Conservation (phyloP, 1,139 yeast genomes). For the Eremothecium cymbalariae region DNA sequence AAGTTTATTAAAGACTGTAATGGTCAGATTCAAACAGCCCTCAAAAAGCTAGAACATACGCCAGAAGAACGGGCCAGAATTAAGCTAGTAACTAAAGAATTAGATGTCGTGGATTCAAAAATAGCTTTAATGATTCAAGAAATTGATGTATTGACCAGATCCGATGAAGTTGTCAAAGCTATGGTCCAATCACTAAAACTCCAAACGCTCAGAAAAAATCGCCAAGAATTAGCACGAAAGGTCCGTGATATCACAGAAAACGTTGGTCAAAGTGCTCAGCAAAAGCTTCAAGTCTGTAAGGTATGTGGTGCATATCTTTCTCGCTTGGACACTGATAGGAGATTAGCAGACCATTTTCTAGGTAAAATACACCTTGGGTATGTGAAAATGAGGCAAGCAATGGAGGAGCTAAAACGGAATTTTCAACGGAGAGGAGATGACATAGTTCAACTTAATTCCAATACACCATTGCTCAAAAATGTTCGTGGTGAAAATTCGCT, state of each 20-base stretch:
- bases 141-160: conserved; percentile 46
- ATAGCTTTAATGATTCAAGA: conserved; percentile 69
- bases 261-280: conserved; percentile 81
- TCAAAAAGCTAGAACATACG: conserved; percentile 63
- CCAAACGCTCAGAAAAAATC: conserved; percentile 38
- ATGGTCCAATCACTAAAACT: conserved; percentile 39
- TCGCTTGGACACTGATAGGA: conserved; percentile 75
- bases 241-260: conserved; percentile 61
- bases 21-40: conserved; percentile 55
- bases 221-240: conserved; percentile 44
- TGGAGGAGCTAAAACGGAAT: conserved; percentile 39
- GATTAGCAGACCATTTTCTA: conserved; percentile 84
- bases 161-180: conserved; percentile 47
- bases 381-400: conserved; percentile 63
- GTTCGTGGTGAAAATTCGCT: neutral
- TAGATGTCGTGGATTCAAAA: conserved; percentile 58
- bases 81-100: conserved; percentile 51
- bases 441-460: neutral
- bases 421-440: conserved; percentile 14
- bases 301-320: conserved; percentile 89
- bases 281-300: conserved; percentile 83
- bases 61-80: conserved; percentile 68
- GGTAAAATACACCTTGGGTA: conserved; percentile 85
- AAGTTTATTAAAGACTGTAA: conserved; percentile 57
- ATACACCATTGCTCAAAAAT: neutral